phyloP scores from a whole-genome alignment of 2,329 filamentous ascomycete genomes.

The Nannizziopsis arthrosporioides region DNA sequence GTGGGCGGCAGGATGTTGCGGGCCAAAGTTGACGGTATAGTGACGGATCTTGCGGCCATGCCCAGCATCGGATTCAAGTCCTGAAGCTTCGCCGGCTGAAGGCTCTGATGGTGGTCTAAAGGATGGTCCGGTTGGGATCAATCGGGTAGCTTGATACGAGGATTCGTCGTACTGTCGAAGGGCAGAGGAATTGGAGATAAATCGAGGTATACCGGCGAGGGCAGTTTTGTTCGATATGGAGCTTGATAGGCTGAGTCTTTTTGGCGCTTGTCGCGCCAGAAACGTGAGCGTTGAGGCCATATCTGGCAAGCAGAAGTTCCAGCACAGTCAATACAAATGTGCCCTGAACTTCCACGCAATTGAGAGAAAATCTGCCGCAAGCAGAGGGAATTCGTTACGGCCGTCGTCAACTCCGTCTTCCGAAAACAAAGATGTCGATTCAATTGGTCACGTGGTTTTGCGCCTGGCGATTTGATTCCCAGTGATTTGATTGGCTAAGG shows the following conservation, averaged over 20 bases:
- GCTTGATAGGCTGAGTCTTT: constrained; percentile 45
- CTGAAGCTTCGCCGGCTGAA: constrained; percentile 19
- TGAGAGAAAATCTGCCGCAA: constrained; percentile 16
- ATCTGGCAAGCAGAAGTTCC: constrained; percentile 17
- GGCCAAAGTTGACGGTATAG: constrained; percentile 99
- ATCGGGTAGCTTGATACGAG: constrained; percentile 40
- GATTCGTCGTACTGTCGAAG: constrained; percentile 43
- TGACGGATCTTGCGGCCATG: constrained; percentile 77
- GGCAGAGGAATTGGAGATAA: constrained; percentile 45
- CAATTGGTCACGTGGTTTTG: constrained; percentile 2
- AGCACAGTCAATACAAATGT: constrained; percentile 19
- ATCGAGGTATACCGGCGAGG: constrained; percentile 39
- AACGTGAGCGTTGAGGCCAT: constrained; percentile 54
- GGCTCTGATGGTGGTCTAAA: constrained; percentile 25
- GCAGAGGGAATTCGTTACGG: constrained; percentile 6
- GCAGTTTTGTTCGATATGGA: constrained; percentile 29
- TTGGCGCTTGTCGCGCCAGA: constrained; percentile 48
- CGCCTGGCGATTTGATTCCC: constrained; percentile 1
- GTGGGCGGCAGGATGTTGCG: constrained; percentile 96
- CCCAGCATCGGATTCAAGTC: constrained; percentile 36
- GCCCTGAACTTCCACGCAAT: constrained; percentile 30
- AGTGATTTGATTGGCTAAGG: constrained; percentile 5
- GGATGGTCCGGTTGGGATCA: constrained; percentile 47
- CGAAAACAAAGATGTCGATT: constrained; percentile 8
- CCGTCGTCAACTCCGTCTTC: background rate